phyloP scores from a whole-genome alignment of 169 alveolate species.

The Eimeria acervulina region DNA sequence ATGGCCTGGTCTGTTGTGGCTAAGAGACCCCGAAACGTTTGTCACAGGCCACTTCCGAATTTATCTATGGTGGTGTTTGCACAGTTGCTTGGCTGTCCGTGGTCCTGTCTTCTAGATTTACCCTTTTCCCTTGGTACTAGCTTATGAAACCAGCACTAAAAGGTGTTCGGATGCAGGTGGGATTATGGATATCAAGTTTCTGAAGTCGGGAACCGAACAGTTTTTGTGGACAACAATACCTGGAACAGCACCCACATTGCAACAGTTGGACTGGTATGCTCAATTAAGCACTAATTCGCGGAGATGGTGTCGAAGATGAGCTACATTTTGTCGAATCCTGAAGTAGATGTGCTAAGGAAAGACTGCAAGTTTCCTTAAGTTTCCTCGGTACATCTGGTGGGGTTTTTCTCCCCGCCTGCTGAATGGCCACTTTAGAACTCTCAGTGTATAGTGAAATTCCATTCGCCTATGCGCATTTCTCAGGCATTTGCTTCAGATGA shows the following conservation, averaged over 20 bases:
- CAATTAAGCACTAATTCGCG: background rate
- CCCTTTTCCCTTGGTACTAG: no score
- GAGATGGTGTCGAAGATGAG: background rate
- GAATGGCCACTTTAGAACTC: background rate
- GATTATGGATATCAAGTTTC: constrained; percentile 99
- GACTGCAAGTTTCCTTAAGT: background rate
- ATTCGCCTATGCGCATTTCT: background rate
- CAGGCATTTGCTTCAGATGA: constrained; percentile 96
- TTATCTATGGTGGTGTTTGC: background rate
- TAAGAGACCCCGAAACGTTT: background rate
- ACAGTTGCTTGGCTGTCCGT: background rate
- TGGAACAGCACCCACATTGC: constrained; percentile 99
- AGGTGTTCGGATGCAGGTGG: constrained; percentile 92
- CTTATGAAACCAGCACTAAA: no score
- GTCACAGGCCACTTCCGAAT: background rate
- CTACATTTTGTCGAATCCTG: no score
- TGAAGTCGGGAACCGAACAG: constrained; percentile 98
- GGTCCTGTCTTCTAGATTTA: background rate
- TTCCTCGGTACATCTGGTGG: background rate
- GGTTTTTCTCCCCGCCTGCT: background rate
- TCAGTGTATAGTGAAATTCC: background rate
- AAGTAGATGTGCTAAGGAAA: background rate
- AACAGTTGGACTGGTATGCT: constrained; percentile 95
- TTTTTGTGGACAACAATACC: constrained; percentile 98
- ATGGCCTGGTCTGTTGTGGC: constrained; percentile 94